phyloP scores from a whole-genome alignment of 345 rosid genomes.

The Heritiera littoralis region DNA sequence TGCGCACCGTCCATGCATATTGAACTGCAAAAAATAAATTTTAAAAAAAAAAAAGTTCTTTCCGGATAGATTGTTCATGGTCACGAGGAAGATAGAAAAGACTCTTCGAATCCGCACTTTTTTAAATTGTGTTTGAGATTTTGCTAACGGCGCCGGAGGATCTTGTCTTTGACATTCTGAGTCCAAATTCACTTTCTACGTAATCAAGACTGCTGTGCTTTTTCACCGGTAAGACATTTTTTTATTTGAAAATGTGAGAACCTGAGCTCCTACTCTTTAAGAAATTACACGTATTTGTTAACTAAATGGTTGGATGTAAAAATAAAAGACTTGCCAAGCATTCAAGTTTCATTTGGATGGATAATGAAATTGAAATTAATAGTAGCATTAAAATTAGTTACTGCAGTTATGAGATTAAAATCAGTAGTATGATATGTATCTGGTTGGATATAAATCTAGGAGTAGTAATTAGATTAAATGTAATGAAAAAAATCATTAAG shows the following conservation, averaged over 20 bases:
- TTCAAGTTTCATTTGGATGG: too few relatives aligned
- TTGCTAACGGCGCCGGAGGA: background rate
- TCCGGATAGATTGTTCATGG: background rate
- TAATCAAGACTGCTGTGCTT: background rate
- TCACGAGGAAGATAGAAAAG: background rate
- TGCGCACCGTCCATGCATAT: background rate
- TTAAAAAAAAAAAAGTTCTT: background rate
- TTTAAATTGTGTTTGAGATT: background rate
- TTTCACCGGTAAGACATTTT: background rate
- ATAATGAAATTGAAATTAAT: too few relatives aligned
- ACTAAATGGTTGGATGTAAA: too few relatives aligned
- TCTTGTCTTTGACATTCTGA: background rate
- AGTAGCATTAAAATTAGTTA: too few relatives aligned
- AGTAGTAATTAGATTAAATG: too few relatives aligned
- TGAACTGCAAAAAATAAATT: background rate
- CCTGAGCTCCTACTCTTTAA: too few relatives aligned
- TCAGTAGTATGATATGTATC: too few relatives aligned
- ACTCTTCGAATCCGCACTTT: background rate
- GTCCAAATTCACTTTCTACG: background rate
- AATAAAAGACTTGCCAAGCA: too few relatives aligned
- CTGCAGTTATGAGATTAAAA: too few relatives aligned
- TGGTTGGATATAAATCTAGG: too few relatives aligned
- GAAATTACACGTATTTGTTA: background rate
- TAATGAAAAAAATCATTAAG: too few relatives aligned
- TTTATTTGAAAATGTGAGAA: background rate